Percentiles rank a stretch among this genome's conserved stretches.
Evolutionary conservation across 768 basidiomycete species (phyloP).

Genomic region (Leccinum boreale): DNA sequence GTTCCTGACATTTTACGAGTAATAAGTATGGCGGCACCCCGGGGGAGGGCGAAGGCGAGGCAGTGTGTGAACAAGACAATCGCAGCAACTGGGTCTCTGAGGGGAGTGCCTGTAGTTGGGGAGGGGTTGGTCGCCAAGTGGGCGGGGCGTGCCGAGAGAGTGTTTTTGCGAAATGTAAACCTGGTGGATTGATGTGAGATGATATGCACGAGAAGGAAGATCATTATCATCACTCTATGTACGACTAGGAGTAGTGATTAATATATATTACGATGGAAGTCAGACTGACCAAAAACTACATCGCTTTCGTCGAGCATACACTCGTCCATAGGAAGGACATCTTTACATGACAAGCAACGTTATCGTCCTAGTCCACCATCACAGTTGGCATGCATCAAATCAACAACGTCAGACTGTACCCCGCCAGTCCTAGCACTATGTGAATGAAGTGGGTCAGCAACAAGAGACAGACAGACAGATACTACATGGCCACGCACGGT

Average conservation of each 20-base stretch:
- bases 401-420: slow-evolving; percentile 31
- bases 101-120: slow-evolving; percentile 11
- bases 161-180: slow-evolving; percentile 27
- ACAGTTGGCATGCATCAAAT: slow-evolving; percentile 1
- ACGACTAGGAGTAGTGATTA: background rate
- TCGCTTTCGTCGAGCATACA: background rate
- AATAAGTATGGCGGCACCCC: slow-evolving; percentile 17
- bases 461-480: slow-evolving; percentile 10
- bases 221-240: too few relatives aligned
- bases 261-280: background rate
- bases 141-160: slow-evolving; percentile 41
- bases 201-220: too few relatives aligned
- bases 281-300: background rate
- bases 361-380: background rate
- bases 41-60: slow-evolving; percentile 6
- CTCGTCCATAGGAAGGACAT: background rate
- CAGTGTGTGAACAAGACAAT: slow-evolving; percentile 10
- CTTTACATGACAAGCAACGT: background rate
- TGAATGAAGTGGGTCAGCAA: background rate
- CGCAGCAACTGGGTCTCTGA: slow-evolving; percentile 15
- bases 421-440: slow-evolving; percentile 38
- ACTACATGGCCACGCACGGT: slow-evolving; percentile 45
- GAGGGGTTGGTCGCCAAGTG: slow-evolving; percentile 39
- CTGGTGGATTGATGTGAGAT: too few relatives aligned
- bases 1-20: slow-evolving; percentile 22